Base-by-base conservation (phyloP, 345 rosid genomes). In the Adansonia digitata region DNA sequence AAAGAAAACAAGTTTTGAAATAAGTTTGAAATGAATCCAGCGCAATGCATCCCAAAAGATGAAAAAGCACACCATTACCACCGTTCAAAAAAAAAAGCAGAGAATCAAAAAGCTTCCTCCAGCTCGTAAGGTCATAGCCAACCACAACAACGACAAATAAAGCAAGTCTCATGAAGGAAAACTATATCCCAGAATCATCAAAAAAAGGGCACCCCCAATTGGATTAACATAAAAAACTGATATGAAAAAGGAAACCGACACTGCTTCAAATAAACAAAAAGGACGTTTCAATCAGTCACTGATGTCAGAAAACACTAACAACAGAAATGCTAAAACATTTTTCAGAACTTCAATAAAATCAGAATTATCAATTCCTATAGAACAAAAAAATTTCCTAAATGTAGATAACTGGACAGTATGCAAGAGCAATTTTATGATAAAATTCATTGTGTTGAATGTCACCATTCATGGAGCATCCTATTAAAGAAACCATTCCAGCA, bases 391-490 rank as follows among this genome's bases (percentile, higher is more conserved):
- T 56, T 40, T 64, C n/a, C 43, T 64, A 74, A 5, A 63, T 7
- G 12, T 4, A 4, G 15, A 62, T 74, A 77, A 84, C 80, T 68
- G 84, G 73, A 77, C 67, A 14, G 60, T 82, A 82, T 14, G 67
- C 73, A 63, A 29, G 71, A 18, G 48, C 73, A 60, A 71, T 76
- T 55, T 62, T 60, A 62, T 62, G 64, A 42, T 71, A 34, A 65
- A 80, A 74, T 67, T 76, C 34, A 4, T 10, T 17, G 20, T 14
- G 46, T 61, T 34, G 74, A 43, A 31, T 52, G 73, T 71, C 65
- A 61, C 53, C 56, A 72, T 74, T 59, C 66, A 46, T n/a, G 46
- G 35, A 72, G 59, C 75, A 72, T 17, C 77, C 82, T 17, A 15
- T 57, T 3, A 35, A 35, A 77, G 67, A 74, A 77, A 56, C 69